Conservation (phyloP, 108 stramenopile genomes). For the Poteriospumella lacustris region DNA sequence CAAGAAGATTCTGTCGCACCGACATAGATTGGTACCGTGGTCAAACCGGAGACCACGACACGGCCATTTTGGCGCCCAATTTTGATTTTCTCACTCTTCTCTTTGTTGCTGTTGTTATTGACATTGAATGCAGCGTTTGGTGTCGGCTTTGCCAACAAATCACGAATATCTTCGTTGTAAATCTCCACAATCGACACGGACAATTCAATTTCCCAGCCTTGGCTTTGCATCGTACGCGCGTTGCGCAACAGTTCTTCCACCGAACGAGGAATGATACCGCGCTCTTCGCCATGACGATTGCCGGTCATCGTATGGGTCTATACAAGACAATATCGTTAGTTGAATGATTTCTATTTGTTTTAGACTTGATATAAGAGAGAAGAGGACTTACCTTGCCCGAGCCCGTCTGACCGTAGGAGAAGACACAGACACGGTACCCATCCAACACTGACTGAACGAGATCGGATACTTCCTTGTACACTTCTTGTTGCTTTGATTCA, state of each 20-base stretch:
- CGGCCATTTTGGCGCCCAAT: background rate
- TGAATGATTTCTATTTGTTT: background rate
- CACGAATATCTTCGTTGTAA: constrained; percentile 62
- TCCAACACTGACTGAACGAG: constrained; percentile 33
- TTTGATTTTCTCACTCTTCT: background rate
- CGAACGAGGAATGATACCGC: constrained; percentile 20
- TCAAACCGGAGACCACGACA: constrained; percentile 1
- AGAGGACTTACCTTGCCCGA: constrained; percentile 33
- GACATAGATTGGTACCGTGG: too few relatives aligned
- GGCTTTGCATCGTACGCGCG: background rate
- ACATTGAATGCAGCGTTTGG: background rate
- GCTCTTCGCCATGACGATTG: background rate
- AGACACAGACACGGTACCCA: constrained; percentile 47
- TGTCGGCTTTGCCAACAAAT: constrained; percentile 45
- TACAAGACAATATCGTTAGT: background rate
- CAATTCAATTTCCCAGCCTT: background rate
- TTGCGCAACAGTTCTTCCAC: background rate
- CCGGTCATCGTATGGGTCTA: constrained; percentile 29
- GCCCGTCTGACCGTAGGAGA: constrained; percentile 49
- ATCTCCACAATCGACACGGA: constrained; percentile 56
- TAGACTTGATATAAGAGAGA: too few relatives aligned
- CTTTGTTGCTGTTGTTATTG: background rate
- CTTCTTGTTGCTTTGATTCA: constrained; percentile 9
- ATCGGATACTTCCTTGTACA: constrained; percentile 4
- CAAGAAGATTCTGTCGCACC: too few relatives aligned